A percentile compares a stretch with the other conserved stretches of the same genome.
Evolutionary conservation across 2,329 filamentous ascomycete species (phyloP).

Genomic region (Spiromastix sp.): DNA sequence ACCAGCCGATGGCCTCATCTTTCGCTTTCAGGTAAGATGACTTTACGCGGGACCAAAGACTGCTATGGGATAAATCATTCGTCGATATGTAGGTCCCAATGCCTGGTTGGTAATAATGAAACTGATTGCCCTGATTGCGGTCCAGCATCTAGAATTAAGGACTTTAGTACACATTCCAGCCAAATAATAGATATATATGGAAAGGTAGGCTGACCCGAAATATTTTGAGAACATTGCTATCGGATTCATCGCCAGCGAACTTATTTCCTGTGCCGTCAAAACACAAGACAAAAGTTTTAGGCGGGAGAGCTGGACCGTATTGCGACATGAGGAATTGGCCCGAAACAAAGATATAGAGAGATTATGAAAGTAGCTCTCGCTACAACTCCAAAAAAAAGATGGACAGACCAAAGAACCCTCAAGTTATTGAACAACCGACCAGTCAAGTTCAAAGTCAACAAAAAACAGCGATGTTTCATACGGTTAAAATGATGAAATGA

Average conservation of each 20-base stretch:
- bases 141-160: slow-evolving; percentile 38
- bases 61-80: slow-evolving; percentile 23
- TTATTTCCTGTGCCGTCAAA: slow-evolving; percentile 21
- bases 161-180: too few species aligned
- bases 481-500: too few species aligned
- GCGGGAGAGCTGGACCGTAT: slow-evolving; percentile 37
- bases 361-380: too few species aligned
- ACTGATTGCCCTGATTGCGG: slow-evolving; percentile 10
- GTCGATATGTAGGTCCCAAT: slow-evolving; percentile 36
- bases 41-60: slow-evolving; percentile 18
- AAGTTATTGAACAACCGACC: too few species aligned
- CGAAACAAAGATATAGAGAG: too few species aligned
- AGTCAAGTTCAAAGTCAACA: too few species aligned
- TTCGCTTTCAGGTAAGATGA: slow-evolving; percentile 11
- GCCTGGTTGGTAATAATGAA: slow-evolving; percentile 21
- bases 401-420: too few species aligned
- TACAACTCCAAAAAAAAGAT: too few species aligned
- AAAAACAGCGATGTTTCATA: too few species aligned
- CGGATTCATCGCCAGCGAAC: slow-evolving; percentile 27
- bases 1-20: slow-evolving; percentile 11
- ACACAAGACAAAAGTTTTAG: slow-evolving; percentile 21
- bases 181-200: too few species aligned
- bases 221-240: slow-evolving; percentile 47
- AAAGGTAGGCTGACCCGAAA: slow-evolving; percentile 12
- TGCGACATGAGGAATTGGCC: slow-evolving; percentile 31